Evolutionary conservation across 2,329 filamentous ascomycete genomes (phyloP), one percentile per base, ranked within the genome.

Genomic region (Fusarium pininemorale): DNA sequence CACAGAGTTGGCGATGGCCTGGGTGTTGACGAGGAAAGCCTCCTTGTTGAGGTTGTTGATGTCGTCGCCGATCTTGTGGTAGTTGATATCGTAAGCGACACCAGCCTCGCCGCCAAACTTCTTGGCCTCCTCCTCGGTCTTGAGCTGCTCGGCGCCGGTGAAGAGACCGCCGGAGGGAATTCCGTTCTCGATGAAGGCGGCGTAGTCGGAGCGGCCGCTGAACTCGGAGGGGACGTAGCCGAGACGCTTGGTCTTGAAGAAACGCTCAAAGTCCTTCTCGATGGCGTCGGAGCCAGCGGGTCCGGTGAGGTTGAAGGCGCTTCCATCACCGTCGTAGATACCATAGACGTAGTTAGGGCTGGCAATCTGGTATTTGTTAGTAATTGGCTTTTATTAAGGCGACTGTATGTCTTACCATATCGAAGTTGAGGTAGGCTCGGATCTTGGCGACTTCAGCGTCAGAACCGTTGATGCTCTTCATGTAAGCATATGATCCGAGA

Each of bases 151-250:
- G 6, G 91, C 91, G 16, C 91, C 91, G 14, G 91, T 93, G 76
- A 91, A 92, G 66, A 94, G 85, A 18, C 92, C 92, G 32, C 92
- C 92, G 1, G 89, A 87, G 5, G 92, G 90, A 66, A 93, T 91
- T 15, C 90, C 90, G 73, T 87, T 88, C 77, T 88, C 86, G 70
- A 92, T 89, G 83, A 93, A 93, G 6, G 87, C 89, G 44, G 88
- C 90, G 77, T 93, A 93, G 79, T 93, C 92, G 50, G 88, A 90
- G 60, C 90, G 88, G 11, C 90, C 90, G 79, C 89, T 87, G 77
- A 94, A 94, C 51, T 88, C 87, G 30, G 90, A 90, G 35, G 89
- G 87, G 1, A 89, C 89, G 69, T 86, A 90, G 72, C 86, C 85
- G 47, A 85, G 79, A 22, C 83, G 86, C 57, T 87, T 83, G 48